Percentiles rank a stretch among this genome's conserved stretches.
Conservation (phyloP, 345 rosid species). For the Erodium maritimum region DNA sequence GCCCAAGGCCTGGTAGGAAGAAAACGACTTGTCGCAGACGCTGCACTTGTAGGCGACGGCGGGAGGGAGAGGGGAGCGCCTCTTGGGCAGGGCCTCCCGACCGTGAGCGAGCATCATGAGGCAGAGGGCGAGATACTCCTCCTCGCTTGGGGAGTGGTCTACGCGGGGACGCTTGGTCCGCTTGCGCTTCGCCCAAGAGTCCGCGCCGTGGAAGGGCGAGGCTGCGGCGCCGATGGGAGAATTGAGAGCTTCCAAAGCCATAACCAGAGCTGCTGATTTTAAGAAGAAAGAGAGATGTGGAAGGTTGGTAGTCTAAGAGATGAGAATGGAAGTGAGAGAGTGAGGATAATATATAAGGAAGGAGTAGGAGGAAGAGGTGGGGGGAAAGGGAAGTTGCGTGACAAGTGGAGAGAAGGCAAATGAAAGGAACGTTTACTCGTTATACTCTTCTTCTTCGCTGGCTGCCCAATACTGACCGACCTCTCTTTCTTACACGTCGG, state of each 20-base stretch:
- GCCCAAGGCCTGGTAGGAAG: constrained; percentile 84
- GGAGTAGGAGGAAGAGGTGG: no score
- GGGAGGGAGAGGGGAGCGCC: neutral
- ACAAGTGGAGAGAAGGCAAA: constrained; percentile 20
- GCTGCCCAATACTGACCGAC: constrained; percentile 16
- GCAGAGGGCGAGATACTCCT: constrained; percentile 87
- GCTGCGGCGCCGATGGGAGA: constrained; percentile 17
- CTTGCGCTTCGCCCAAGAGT: constrained; percentile 74
- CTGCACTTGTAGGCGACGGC: constrained; percentile 45
- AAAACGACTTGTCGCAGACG: constrained; percentile 62
- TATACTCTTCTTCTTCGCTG: constrained; percentile 6
- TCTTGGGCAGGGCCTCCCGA: constrained; percentile 12
- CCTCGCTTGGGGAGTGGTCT: constrained; percentile 46
- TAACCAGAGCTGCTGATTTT: neutral
- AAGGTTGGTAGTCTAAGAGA: no score
- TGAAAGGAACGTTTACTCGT: neutral
- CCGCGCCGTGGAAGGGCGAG: constrained; percentile 21
- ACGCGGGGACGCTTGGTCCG: constrained; percentile 73
- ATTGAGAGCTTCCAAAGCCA: constrained; percentile 65
- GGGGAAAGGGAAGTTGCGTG: constrained; percentile 43
- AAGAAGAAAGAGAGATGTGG: neutral
- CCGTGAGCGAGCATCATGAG: constrained; percentile 92
- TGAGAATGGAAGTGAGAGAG: constrained; percentile 4
- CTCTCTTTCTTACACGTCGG: no score
- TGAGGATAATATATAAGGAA: constrained; percentile 2